These are phyloP conservation scores for Syncephalis plumigaleata DNA, from an alignment of 371 early-diverging fungal genomes.

Conservation along the genomic window DNA sequence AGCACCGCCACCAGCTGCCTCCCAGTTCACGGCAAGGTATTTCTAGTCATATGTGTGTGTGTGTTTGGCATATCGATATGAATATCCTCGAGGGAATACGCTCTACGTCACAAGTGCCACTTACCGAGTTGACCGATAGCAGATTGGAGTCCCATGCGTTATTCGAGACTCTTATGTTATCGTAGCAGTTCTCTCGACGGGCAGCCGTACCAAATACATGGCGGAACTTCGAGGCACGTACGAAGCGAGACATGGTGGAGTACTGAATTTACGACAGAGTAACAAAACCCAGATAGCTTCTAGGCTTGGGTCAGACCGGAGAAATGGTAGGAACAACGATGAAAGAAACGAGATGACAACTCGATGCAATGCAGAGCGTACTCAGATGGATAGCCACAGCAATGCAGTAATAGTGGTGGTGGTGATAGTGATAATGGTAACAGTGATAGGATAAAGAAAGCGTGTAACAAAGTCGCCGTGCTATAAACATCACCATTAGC, in stretches of 20 bases:
- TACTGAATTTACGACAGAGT: too few species aligned
- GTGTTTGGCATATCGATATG: conserved; percentile 1
- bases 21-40: conserved; percentile 90
- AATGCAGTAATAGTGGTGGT: too few species aligned
- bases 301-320: too few species aligned
- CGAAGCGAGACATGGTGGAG: conserved; percentile 44
- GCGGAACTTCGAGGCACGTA: conserved; percentile 67
- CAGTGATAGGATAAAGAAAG: too few species aligned
- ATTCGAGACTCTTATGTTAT: conserved; percentile 79
- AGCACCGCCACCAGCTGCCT: conserved; percentile 91
- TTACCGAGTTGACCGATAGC: conserved; percentile 81
- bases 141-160: conserved; percentile 96
- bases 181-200: conserved; percentile 85
- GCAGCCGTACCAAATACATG: conserved; percentile 87
- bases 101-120: conserved; percentile 6
- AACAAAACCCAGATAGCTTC: too few species aligned
- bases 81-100: background rate
- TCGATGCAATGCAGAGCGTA: too few species aligned
- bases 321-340: too few species aligned
- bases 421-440: too few species aligned
- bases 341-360: too few species aligned
- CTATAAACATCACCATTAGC: too few species aligned
- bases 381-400: too few species aligned
- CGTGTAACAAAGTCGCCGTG: too few species aligned
- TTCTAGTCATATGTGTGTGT: conserved; percentile 15